These are phyloP conservation scores for Acanthamoeba castellanii DNA, from an alignment of 208 protist species.

Conservation along the genomic window DNA sequence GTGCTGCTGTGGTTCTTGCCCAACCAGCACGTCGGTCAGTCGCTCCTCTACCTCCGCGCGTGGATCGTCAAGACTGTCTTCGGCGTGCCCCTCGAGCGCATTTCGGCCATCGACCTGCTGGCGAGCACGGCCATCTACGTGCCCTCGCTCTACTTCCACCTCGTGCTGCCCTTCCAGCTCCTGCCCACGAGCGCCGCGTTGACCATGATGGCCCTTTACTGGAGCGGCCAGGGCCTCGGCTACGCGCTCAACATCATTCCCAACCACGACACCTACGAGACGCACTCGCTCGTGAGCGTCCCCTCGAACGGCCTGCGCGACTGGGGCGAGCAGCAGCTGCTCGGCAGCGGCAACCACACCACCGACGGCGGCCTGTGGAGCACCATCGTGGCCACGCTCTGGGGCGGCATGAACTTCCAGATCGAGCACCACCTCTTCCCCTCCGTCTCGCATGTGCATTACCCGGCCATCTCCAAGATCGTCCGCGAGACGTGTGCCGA, in stretches of 20 bases:
- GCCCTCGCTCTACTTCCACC: conserved; percentile 70
- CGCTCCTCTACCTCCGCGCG: conserved; percentile 45
- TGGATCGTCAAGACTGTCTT: conserved; percentile 28
- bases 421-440: conserved; percentile 75
- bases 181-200: conserved; percentile 28
- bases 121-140: conserved; percentile 45
- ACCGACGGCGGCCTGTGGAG: conserved; percentile 68
- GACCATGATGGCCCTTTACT: conserved; percentile 2
- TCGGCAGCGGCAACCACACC: conserved; percentile 72
- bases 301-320: conserved; percentile 4
- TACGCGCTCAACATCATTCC: conserved; percentile 60
- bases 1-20: not conserved
- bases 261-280: conserved; percentile 72
- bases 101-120: not conserved
- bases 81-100: conserved; percentile 40
- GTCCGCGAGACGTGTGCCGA: conserved; percentile 6
- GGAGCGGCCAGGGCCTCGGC: conserved; percentile 59
- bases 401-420: conserved; percentile 76
- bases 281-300: not conserved
- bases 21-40: conserved; percentile 73
- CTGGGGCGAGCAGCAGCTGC: conserved; percentile 72
- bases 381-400: conserved; percentile 81
- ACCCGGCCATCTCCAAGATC: conserved; percentile 53
- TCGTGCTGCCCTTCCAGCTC: conserved; percentile 67
- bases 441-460: conserved; percentile 35